phyloP scores from a whole-genome alignment of 371 early-diverging fungal species.

The Lichtheimia hyalospora region DNA sequence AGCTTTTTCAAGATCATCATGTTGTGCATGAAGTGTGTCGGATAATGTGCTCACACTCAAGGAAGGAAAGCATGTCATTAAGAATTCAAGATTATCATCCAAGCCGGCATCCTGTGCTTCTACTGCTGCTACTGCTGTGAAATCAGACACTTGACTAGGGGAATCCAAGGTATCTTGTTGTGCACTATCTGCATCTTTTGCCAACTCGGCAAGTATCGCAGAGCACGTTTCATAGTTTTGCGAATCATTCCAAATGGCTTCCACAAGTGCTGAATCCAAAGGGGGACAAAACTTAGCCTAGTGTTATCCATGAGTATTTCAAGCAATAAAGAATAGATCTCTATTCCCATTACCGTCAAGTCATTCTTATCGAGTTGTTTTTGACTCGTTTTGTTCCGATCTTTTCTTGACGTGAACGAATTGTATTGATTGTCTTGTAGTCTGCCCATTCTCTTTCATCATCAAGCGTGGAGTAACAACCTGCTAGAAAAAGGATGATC shows the following conservation, averaged over 20 bases:
- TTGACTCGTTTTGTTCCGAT: background rate
- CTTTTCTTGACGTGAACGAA: slow-evolving; percentile 3
- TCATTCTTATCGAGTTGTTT: slow-evolving; percentile 4
- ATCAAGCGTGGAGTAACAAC: background rate
- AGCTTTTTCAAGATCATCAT: slow-evolving; percentile 38
- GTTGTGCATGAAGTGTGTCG: slow-evolving; percentile 16
- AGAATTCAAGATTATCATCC: slow-evolving; percentile 26
- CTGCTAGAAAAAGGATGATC: no score
- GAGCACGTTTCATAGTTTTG: slow-evolving; percentile 10
- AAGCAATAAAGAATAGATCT: background rate
- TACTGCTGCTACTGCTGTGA: background rate
- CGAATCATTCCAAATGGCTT: slow-evolving; percentile 20
- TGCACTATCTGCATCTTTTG: slow-evolving; percentile 12
- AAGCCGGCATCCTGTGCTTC: background rate
- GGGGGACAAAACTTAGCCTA: slow-evolving; percentile 24
- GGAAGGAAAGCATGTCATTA: slow-evolving; percentile 38
- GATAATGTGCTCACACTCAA: slow-evolving; percentile 15
- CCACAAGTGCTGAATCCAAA: slow-evolving; percentile 18
- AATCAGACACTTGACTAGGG: background rate
- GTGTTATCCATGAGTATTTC: background rate
- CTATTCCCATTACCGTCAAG: slow-evolving; percentile 1
- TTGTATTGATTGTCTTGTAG: slow-evolving; percentile 20
- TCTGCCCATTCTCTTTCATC: slow-evolving; percentile 11
- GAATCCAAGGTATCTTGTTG: background rate
- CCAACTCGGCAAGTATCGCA: slow-evolving; percentile 16